These are phyloP conservation scores for Rubia tinctorum DNA, from an alignment of 305 asterid species.

Conservation along the genomic window DNA sequence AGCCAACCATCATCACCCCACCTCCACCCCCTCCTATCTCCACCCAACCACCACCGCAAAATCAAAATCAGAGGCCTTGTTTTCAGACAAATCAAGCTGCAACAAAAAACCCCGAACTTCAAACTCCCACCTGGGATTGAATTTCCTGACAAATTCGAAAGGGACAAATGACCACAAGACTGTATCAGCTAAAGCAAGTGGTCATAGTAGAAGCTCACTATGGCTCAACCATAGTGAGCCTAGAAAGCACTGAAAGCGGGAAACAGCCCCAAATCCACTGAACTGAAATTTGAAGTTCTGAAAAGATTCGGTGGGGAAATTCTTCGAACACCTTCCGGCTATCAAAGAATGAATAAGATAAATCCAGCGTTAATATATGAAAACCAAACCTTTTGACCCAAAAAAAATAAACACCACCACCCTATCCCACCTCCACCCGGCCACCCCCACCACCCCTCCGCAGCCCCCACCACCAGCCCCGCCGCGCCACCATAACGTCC, in stretches of 20 bases:
- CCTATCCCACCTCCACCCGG: too few species aligned
- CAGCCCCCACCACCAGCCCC: too few species aligned
- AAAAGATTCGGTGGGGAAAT: background rate
- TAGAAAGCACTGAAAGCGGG: background rate
- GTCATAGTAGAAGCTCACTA: too few species aligned
- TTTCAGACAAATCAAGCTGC: conserved; percentile 58
- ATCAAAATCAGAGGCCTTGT: conserved; percentile 49
- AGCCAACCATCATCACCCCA: too few species aligned
- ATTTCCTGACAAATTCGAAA: conserved; percentile 65
- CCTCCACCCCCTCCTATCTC: too few species aligned
- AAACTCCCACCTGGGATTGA: conserved; percentile 43
- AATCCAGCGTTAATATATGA: background rate
- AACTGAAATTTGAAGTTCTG: background rate
- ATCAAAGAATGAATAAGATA: background rate
- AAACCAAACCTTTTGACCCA: too few species aligned
- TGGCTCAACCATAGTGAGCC: conserved; percentile 36
- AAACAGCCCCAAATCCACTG: background rate
- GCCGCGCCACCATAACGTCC: too few species aligned
- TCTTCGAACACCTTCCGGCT: conserved; percentile 4
- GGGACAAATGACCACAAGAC: conserved; percentile 42
- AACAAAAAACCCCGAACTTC: conserved; percentile 53
- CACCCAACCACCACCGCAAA: too few species aligned
- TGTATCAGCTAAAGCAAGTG: conserved; percentile 38
- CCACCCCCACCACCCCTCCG: too few species aligned
- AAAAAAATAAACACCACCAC: too few species aligned